Percentiles rank a stretch among this genome's conserved stretches.
Conservation (phyloP, 1,284 basidiomycete species). For the Lentinula novae-zelandiae region DNA sequence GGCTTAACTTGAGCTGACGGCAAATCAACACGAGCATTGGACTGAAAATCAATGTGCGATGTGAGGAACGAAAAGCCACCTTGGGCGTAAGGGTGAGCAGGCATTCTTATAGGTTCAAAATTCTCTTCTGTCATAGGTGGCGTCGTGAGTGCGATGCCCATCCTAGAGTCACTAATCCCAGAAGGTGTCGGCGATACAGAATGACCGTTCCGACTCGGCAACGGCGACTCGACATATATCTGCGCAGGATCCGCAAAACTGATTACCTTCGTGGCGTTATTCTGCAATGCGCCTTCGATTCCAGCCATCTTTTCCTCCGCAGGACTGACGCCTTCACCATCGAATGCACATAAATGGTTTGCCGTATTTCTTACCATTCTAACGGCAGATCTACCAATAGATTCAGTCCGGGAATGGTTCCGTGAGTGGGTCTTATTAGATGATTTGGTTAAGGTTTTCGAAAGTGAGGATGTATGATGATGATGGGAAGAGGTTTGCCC, state of each 20-base stretch:
- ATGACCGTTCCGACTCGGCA: conserved; percentile 12
- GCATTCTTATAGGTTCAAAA: conserved; percentile 35
- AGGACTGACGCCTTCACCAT: conserved; percentile 21
- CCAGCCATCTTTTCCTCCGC: conserved; percentile 16
- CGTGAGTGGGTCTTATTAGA: conserved; percentile 37
- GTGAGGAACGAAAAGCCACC: conserved; percentile 29
- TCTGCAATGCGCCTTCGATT: conserved; percentile 40
- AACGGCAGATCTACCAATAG: conserved; percentile 50
- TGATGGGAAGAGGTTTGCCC: conserved; percentile 19
- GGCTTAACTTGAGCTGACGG: neutral
- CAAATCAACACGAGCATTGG: conserved; percentile 44
- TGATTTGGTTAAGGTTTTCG: conserved; percentile 28
- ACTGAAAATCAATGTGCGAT: conserved; percentile 16
- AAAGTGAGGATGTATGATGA: conserved; percentile 42
- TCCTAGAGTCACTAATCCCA: conserved; percentile 27
- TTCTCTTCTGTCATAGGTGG: conserved; percentile 42
- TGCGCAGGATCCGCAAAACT: conserved; percentile 33
- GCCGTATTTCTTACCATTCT: conserved; percentile 35
- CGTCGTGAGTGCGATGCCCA: conserved; percentile 69
- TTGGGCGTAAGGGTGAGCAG: conserved; percentile 58
- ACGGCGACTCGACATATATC: conserved; percentile 22
- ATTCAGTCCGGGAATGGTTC: conserved; percentile 53
- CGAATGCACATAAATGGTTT: conserved; percentile 33
- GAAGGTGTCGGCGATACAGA: conserved; percentile 26
- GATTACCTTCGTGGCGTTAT: conserved; percentile 41